phyloP scores from a whole-genome alignment of 805 yeast species.

The Danielia oregonensis region DNA sequence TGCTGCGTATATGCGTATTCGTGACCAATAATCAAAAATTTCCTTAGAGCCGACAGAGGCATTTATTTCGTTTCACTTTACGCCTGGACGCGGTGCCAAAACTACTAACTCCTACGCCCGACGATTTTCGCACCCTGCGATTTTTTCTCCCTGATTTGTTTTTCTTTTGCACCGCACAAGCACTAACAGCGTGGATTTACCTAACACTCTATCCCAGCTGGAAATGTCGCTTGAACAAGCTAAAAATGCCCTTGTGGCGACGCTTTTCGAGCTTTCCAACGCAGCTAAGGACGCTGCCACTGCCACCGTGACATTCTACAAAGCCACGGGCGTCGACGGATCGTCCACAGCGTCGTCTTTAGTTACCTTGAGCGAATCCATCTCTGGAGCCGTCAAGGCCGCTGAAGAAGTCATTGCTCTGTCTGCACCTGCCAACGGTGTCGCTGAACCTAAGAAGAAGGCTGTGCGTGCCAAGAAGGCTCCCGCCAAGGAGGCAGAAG shows the following conservation, averaged over 20 bases:
- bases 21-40: no score
- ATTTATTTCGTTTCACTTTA: no score
- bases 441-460: conserved; percentile 9
- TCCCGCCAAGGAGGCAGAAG: conserved; percentile 8
- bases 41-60: no score
- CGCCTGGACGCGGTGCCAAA: no score
- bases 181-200: no score
- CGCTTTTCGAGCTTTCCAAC: conserved; percentile 76
- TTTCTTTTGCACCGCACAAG: no score
- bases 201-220: no score
- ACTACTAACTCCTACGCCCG: no score
- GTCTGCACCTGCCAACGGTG: conserved; percentile 20
- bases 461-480: conserved; percentile 7
- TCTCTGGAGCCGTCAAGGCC: conserved; percentile 32
- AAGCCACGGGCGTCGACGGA: conserved; percentile 48
- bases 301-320: conserved; percentile 75
- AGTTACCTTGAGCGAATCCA: conserved; percentile 23
- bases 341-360: conserved; percentile 33
- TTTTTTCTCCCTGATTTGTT: no score
- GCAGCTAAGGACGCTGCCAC: conserved; percentile 84
- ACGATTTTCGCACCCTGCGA: no score
- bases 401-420: conserved; percentile 29
- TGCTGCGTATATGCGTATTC: no score
- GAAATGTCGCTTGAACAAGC: conserved; percentile 15
- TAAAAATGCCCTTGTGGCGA: conserved; percentile 53